phyloP scores from a whole-genome alignment of 2,329 filamentous ascomycete genomes.

The Coniochaeta sp. region DNA sequence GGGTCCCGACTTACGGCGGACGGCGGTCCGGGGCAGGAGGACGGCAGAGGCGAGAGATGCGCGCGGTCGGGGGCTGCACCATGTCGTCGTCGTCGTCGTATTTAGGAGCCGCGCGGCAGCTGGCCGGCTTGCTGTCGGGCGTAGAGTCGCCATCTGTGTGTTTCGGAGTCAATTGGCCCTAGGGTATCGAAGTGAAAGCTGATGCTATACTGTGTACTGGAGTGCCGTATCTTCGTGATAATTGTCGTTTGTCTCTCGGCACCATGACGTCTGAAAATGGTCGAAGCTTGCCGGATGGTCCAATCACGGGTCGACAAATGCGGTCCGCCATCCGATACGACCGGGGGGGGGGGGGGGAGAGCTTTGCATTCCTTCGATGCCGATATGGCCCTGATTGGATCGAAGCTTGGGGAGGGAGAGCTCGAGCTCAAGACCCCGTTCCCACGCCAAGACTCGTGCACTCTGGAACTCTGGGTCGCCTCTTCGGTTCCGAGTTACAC shows the following conservation, averaged over 20 bases:
- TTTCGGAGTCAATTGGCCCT: too few species aligned
- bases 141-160: neutral
- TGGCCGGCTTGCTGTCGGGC: neutral
- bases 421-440: neutral
- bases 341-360: neutral
- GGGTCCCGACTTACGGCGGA: constrained; percentile 48
- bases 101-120: neutral
- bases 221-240: too few species aligned
- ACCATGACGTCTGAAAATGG: neutral
- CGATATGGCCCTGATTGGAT: neutral
- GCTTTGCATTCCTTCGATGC: too few species aligned
- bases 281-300: neutral
- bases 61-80: constrained; percentile 5
- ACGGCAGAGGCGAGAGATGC: constrained; percentile 5
- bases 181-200: too few species aligned
- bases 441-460: neutral
- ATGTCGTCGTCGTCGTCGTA: neutral
- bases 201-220: too few species aligned
- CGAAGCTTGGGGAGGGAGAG: neutral
- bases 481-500: neutral
- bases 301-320: neutral
- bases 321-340: neutral
- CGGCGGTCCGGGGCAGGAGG: constrained; percentile 9
- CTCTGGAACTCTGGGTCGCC: neutral
- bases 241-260: too few species aligned